phyloP scores from a whole-genome alignment of 192 early-diverging fungal species.

The Pilaira anomala region DNA sequence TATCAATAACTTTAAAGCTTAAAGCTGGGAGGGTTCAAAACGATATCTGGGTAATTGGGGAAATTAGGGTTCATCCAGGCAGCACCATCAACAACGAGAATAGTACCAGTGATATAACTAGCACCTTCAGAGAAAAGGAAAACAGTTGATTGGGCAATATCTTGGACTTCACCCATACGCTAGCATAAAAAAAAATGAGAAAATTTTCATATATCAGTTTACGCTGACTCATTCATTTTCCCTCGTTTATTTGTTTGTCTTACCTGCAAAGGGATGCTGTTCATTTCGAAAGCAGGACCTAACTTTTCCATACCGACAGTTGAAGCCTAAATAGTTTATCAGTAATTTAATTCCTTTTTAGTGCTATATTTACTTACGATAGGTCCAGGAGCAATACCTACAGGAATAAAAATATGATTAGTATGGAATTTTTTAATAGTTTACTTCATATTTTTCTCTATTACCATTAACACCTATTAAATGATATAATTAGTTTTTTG shows the following conservation, averaged over 20 bases:
- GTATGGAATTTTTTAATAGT: background rate
- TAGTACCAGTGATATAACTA: slow-evolving; percentile 54
- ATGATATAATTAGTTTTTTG: background rate
- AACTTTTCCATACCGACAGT: slow-evolving; percentile 21
- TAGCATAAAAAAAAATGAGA: background rate
- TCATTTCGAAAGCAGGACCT: slow-evolving; percentile 13
- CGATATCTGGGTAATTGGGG: slow-evolving; percentile 9
- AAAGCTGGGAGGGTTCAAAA: background rate
- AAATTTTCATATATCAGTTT: background rate
- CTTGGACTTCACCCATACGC: slow-evolving; percentile 49
- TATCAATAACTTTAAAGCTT: no score
- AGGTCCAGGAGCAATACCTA: slow-evolving; percentile 10
- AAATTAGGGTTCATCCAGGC: slow-evolving; percentile 7
- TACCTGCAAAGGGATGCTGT: slow-evolving; percentile 25
- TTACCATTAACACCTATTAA: slow-evolving; percentile 16
- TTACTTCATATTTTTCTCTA: background rate
- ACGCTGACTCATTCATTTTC: background rate
- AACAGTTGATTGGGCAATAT: slow-evolving; percentile 71
- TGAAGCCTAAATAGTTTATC: background rate
- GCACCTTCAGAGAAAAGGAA: slow-evolving; percentile 63
- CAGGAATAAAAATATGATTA: background rate
- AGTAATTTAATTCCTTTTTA: background rate
- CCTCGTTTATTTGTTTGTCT: background rate
- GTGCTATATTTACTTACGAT: slow-evolving; percentile 5
- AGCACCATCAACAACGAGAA: slow-evolving; percentile 36